phyloP scores from a whole-genome alignment of 2,329 filamentous ascomycete species.

The Thelonectria discophora region DNA sequence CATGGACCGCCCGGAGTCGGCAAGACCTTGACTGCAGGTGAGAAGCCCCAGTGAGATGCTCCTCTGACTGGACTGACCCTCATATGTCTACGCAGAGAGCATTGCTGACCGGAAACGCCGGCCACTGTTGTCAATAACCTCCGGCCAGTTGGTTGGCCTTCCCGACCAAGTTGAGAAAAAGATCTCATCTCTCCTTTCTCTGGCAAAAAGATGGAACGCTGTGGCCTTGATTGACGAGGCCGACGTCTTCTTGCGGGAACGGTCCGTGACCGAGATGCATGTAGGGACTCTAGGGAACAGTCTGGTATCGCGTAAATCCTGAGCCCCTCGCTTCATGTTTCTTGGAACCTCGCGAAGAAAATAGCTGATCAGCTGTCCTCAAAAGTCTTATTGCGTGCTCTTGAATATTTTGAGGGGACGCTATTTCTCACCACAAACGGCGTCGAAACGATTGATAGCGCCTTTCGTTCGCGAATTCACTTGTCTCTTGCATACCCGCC shows the following conservation, averaged over 20 bases:
- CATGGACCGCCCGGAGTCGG: constrained; percentile 6
- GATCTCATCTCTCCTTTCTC: background rate
- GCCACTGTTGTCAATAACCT: constrained; percentile 2
- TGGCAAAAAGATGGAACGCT: constrained; percentile 1
- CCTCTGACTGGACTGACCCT: background rate
- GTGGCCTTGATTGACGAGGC: constrained; percentile 6
- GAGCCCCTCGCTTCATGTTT: too few species aligned
- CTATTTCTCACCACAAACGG: constrained; percentile 9
- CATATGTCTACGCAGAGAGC: background rate
- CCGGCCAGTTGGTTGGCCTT: constrained; percentile 1
- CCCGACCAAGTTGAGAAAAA: background rate
- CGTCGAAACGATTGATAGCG: background rate
- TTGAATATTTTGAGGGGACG: constrained; percentile 10
- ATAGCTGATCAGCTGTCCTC: background rate
- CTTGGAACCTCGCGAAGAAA: too few species aligned
- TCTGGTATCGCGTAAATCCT: constrained; percentile 1
- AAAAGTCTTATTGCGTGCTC: background rate
- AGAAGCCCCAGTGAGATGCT: background rate
- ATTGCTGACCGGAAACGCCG: constrained; percentile 5
- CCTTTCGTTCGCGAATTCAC: constrained; percentile 13
- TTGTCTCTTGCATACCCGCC: constrained; percentile 10
- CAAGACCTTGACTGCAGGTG: constrained; percentile 12
- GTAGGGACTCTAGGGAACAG: constrained; percentile 2
- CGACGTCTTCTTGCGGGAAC: constrained; percentile 7
- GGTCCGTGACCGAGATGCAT: background rate